Conservation (phyloP, 2,329 filamentous ascomycete species). For the Teratosphaeria gauchensis region DNA sequence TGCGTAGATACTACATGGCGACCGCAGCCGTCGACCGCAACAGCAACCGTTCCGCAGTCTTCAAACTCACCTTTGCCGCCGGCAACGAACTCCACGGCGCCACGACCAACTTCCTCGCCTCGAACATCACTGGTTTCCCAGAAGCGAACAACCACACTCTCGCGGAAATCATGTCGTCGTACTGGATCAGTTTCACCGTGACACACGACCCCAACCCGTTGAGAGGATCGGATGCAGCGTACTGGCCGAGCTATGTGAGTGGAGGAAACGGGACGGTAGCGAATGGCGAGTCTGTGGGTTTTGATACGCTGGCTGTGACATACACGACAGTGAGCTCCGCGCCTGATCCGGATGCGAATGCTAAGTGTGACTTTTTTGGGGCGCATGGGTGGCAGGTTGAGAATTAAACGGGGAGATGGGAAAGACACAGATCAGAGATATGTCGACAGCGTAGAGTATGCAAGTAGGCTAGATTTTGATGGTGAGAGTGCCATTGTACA, state of each 20-base stretch:
- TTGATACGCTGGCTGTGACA: conserved; percentile 9
- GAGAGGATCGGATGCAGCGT: conserved; percentile 6
- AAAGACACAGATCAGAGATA: no score
- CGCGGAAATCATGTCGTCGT: conserved; percentile 9
- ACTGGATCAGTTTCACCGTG: conserved; percentile 10
- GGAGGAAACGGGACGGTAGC: conserved; percentile 4
- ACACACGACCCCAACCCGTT: conserved; percentile 9
- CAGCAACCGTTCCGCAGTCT: conserved; percentile 12
- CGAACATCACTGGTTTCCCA: conserved; percentile 5
- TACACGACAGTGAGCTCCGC: conserved; percentile 6
- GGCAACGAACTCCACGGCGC: conserved; percentile 11
- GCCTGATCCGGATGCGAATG: conserved; percentile 9
- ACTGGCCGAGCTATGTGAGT: conserved; percentile 10
- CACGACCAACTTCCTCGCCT: conserved; percentile 5
- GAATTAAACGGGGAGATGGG: neutral
- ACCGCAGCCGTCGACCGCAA: conserved; percentile 11
- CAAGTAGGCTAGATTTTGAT: no score
- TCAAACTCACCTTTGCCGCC: conserved; percentile 15
- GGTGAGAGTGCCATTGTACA: no score
- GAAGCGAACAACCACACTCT: conserved; percentile 10
- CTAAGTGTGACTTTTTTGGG: conserved; percentile 14
- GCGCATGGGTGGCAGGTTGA: neutral
- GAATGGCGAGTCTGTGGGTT: conserved; percentile 9
- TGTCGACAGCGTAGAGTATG: no score
- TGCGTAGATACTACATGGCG: conserved; percentile 8